Base-by-base conservation (phyloP, 768 basidiomycete species). In the Trametes sanguinea region DNA sequence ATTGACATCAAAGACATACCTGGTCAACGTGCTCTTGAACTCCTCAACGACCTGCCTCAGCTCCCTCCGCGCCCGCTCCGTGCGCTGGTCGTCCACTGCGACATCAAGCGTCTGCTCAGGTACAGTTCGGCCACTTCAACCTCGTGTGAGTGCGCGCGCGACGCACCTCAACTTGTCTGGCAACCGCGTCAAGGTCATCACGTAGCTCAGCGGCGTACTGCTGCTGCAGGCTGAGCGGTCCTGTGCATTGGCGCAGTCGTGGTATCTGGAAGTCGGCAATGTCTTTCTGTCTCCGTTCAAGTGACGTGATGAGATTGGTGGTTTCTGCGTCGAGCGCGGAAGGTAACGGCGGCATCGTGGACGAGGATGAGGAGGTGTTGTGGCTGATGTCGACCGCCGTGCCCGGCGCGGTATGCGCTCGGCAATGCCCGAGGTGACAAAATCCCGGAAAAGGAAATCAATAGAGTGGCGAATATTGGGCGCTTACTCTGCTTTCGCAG, bases 211-310 rank as follows among this genome's bases (percentile, higher is more conserved):
- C 85, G 0, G 86, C 85, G 55, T 89, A 78, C 51, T 85, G 82
- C 69, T 94, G 88, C 67, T 96, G 94, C 2, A 84, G 69, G 0
- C 80, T 72, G 9, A 91, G 76, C 1, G 94, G 88, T 0, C 90
- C 92, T 8, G 74, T 77, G 72, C 91, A 95, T 54, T 77, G 69
- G 8, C 81, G 79, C 52, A 97, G 77, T 2, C 89, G 84, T 1
- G 93, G 90, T 37, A 97, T 80, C 72, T 94, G 90, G 67, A 85
- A 86, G 10, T 85, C 77, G 3, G 77, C 67, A 6, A 96, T 72
- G 74, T 94, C 92, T 2, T 74, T 80, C 62, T 85, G 78, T 9
- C 84, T 80, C 27, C 91, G 78, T 47, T 81, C 77, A 4, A 85
- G 72, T 2, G 78, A 78, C 4, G 77, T 79, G 9, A 93, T 80